Conservation (phyloP, 108 stramenopile species). For the Seminavis robusta region DNA sequence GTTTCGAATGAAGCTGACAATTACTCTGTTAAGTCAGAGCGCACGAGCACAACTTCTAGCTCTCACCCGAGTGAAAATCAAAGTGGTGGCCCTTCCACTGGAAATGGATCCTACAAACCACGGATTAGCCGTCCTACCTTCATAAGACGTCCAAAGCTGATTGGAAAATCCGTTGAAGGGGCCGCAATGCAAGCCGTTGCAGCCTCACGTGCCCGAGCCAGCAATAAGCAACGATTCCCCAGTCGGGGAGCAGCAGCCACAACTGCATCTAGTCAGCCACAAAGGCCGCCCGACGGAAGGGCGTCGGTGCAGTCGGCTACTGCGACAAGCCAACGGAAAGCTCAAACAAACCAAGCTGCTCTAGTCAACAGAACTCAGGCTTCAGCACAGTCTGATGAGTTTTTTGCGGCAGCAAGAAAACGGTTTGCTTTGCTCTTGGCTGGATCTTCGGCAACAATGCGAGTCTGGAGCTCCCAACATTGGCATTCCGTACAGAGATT, state of each 20-base stretch:
- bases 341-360: background rate
- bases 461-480: conserved; percentile 11
- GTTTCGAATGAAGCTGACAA: too few relatives aligned
- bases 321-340: background rate
- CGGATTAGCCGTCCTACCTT: conserved; percentile 50
- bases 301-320: background rate
- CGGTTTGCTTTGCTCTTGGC: too few relatives aligned
- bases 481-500: conserved; percentile 6
- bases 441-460: too few relatives aligned
- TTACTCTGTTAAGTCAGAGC: too few relatives aligned
- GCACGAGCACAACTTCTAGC: background rate
- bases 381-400: background rate
- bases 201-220: conserved; percentile 47
- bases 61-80: background rate
- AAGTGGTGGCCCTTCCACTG: background rate
- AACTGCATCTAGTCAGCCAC: background rate
- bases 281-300: background rate
- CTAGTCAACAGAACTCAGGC: background rate
- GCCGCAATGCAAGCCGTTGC: conserved; percentile 77
- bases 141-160: conserved; percentile 66
- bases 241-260: background rate
- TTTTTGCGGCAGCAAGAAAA: background rate
- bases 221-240: conserved; percentile 17
- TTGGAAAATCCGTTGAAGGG: conserved; percentile 77
- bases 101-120: background rate